Percentiles rank a stretch among this genome's conserved stretches.
Conservation (phyloP, 306 rosid genomes). For the Glycine latifolia region DNA sequence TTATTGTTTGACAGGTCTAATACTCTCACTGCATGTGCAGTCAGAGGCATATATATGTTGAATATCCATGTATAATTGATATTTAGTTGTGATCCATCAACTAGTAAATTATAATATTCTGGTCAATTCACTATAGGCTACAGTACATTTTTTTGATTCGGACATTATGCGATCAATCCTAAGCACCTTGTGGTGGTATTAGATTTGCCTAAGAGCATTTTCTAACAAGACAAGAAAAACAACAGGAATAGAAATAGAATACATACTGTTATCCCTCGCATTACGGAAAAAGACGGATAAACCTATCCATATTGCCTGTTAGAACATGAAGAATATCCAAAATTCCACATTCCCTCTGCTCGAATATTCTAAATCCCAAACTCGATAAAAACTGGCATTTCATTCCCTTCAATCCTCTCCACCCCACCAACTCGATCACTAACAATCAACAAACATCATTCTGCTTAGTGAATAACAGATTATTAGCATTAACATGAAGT, state of each 20-base stretch:
- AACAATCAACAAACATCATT: too few relatives aligned
- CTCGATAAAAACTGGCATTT: not conserved
- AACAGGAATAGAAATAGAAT: not conserved
- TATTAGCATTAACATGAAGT: constrained; percentile 62
- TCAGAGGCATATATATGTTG: not conserved
- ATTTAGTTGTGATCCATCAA: not conserved
- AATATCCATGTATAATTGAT: not conserved
- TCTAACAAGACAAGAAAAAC: constrained; percentile 6
- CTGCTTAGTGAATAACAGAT: not conserved
- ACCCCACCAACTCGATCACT: not conserved
- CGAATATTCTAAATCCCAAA: not conserved
- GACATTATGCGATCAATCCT: not conserved
- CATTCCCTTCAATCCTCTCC: not conserved
- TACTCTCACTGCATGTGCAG: not conserved
- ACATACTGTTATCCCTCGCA: not conserved
- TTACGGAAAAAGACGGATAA: not conserved
- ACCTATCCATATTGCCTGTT: not conserved
- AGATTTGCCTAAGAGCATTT: not conserved
- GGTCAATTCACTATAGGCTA: not conserved
- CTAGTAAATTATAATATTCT: not conserved
- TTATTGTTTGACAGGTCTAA: not conserved
- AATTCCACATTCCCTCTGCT: not conserved
- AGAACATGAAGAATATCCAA: not conserved
- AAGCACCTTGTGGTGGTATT: not conserved
- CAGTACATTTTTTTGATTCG: not conserved